phyloP scores from a whole-genome alignment of 768 basidiomycete genomes.

The Lactarius psammicola region DNA sequence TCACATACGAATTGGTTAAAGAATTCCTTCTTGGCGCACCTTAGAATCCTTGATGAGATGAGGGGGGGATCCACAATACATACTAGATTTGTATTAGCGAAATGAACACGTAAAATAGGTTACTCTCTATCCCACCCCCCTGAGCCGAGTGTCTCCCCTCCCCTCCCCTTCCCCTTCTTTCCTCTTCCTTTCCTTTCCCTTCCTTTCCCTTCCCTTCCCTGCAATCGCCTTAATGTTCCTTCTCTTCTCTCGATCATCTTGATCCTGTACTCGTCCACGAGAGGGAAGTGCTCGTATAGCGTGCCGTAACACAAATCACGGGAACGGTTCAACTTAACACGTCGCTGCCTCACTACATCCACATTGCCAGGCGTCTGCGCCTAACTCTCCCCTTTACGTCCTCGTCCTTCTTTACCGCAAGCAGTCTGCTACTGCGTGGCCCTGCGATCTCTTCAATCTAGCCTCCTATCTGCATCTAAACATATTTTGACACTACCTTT shows the following conservation, averaged over 20 bases:
- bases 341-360: slow-evolving; percentile 27
- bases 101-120: slow-evolving; percentile 1
- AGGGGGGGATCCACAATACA: slow-evolving; percentile 10
- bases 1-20: slow-evolving; percentile 73
- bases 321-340: slow-evolving; percentile 14
- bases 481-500: background rate
- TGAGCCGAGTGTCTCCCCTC: too few species aligned
- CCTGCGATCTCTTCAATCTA: slow-evolving; percentile 25
- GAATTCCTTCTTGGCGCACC: slow-evolving; percentile 45
- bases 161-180: too few species aligned
- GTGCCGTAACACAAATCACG: background rate
- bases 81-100: slow-evolving; percentile 25
- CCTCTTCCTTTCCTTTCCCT: background rate
- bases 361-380: slow-evolving; percentile 24
- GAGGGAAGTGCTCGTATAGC: background rate
- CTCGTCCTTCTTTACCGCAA: slow-evolving; percentile 16
- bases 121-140: background rate
- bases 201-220: background rate
- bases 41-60: slow-evolving; percentile 19
- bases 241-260: background rate
- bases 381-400: slow-evolving; percentile 25
- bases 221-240: slow-evolving; percentile 5
- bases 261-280: background rate
- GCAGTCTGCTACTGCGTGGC: slow-evolving; percentile 25
- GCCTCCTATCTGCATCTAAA: slow-evolving; percentile 24